Conservation (phyloP, 192 early-diverging fungal species). For the Backusella tuberculispora region DNA sequence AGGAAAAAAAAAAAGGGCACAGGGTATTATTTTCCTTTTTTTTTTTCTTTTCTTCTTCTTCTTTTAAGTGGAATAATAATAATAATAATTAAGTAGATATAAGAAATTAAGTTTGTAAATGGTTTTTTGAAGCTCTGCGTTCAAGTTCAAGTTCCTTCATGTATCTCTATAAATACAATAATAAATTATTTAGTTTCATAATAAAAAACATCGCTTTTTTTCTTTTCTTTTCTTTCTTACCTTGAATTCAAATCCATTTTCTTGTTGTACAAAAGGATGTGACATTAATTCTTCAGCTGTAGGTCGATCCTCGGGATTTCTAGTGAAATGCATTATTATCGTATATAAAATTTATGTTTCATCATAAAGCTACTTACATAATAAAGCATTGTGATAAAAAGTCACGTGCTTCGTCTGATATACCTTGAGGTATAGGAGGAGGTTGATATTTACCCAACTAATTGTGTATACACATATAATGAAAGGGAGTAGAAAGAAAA, state of each 20-base stretch:
- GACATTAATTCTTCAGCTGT: conserved; percentile 72
- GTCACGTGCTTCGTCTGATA: conserved; percentile 67
- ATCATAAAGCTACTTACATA: conserved; percentile 48
- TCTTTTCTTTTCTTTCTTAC: conserved; percentile 30
- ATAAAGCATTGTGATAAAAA: conserved; percentile 83
- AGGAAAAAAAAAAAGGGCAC: too few species aligned
- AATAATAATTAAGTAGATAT: not conserved
- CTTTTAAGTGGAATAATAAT: not conserved
- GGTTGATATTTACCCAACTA: conserved; percentile 67
- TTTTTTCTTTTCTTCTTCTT: not conserved
- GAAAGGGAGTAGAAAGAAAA: not conserved
- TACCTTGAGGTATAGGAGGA: conserved; percentile 78
- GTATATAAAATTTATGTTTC: too few species aligned
- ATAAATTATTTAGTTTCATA: not conserved
- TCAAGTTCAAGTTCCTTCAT: conserved; percentile 25
- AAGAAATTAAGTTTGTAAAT: not conserved
- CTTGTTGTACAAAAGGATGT: conserved; percentile 72
- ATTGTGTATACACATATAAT: not conserved
- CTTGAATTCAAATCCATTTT: conserved; percentile 55
- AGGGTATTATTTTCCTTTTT: not conserved
- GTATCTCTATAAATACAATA: conserved; percentile 18
- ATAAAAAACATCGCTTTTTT: not conserved
- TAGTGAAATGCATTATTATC: not conserved
- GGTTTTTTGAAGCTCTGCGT: conserved; percentile 25
- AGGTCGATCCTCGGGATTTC: conserved; percentile 75